Percentiles rank a stretch among this genome's conserved stretches.
phyloP scores from a whole-genome alignment of 345 rosid genomes.

The Salix arbutifolia region DNA sequence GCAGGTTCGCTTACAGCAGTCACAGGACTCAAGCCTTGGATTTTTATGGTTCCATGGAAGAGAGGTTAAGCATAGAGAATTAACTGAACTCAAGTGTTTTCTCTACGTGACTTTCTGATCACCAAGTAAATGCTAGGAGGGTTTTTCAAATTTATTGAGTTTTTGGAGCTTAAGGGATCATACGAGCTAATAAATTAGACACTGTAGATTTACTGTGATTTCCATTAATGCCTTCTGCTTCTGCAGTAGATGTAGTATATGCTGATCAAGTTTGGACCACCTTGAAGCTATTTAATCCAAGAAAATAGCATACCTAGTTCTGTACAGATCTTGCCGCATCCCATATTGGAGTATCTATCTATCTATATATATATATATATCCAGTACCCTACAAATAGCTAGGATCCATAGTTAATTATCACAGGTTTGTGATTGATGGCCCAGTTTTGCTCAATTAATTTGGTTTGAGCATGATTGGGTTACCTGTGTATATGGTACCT shows the following conservation, averaged over 20 bases:
- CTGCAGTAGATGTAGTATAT: neutral
- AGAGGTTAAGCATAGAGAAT: neutral
- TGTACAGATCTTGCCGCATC: neutral
- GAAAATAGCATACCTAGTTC: neutral
- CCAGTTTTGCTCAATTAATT: neutral
- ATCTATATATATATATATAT: too few relatives aligned
- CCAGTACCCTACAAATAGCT: too few relatives aligned
- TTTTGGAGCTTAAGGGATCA: neutral
- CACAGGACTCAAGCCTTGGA: conserved; percentile 28
- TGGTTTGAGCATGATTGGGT: neutral
- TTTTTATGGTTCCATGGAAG: conserved; percentile 13
- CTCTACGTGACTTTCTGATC: conserved; percentile 40
- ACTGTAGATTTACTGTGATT: conserved; percentile 35
- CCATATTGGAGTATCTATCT: too few relatives aligned
- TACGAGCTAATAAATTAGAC: conserved; percentile 21
- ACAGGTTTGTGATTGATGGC: neutral
- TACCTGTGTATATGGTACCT: neutral
- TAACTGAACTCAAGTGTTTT: conserved; percentile 30
- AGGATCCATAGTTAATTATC: neutral
- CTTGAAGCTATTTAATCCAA: neutral
- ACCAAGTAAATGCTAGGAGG: conserved; percentile 19
- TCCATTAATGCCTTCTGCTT: conserved; percentile 29
- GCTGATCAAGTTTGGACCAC: neutral
- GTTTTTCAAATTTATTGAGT: conserved; percentile 11
- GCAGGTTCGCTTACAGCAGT: conserved; percentile 11